Conservation (phyloP, 2,329 filamentous ascomycete species). For the Xylaria sp. region DNA sequence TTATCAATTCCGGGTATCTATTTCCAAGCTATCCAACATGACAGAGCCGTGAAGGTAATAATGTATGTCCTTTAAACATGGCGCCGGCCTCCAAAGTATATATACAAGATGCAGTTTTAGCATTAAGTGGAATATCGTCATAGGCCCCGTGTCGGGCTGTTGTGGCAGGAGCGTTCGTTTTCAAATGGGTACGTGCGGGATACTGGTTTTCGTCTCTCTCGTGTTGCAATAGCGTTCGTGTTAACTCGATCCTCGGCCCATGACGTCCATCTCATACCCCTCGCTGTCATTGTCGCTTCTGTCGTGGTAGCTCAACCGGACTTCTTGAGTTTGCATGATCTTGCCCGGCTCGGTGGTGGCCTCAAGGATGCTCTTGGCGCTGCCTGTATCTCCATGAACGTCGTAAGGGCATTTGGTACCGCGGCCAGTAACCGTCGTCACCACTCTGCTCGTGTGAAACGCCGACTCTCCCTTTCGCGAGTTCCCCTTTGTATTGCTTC, state of each 20-base stretch:
- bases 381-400: constrained; percentile 35
- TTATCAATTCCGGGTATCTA: constrained; percentile 10
- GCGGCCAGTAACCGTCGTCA: constrained; percentile 39
- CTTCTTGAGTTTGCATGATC: constrained; percentile 43
- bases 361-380: constrained; percentile 43
- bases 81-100: constrained; percentile 17
- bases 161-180: neutral
- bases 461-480: constrained; percentile 21
- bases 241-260: constrained; percentile 22
- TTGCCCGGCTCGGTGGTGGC: constrained; percentile 29
- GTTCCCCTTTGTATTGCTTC: constrained; percentile 20
- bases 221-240: neutral
- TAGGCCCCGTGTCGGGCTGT: neutral
- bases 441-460: constrained; percentile 36
- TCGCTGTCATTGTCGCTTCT: constrained; percentile 41
- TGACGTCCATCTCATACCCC: constrained; percentile 41
- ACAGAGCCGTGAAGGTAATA: neutral
- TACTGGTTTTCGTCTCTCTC: constrained; percentile 6
- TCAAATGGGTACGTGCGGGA: neutral
- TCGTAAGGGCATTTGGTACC: constrained; percentile 32
- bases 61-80: constrained; percentile 2
- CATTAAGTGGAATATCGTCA: constrained; percentile 13
- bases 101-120: constrained; percentile 8
- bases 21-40: neutral
- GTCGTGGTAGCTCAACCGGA: constrained; percentile 42